Percentiles rank a stretch among this genome's conserved stretches.
Evolutionary conservation across 495 filamentous ascomycete species (phyloP).

Genomic region (Rhizodiscina lignyota): DNA sequence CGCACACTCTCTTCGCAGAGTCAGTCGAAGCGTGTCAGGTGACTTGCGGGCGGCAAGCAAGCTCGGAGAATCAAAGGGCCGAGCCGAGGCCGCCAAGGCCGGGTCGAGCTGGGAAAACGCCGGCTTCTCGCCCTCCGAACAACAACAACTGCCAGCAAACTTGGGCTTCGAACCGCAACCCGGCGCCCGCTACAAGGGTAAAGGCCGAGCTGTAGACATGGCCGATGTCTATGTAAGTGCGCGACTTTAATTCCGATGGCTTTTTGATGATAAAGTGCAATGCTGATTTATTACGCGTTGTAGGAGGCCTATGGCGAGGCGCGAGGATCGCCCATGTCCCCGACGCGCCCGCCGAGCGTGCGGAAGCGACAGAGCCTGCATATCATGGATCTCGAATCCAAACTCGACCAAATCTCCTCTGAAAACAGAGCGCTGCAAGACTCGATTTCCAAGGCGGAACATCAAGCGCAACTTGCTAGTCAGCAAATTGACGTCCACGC

Average conservation of each 20-base stretch:
- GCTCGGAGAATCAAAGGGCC: conserved; percentile 13
- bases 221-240: conserved; percentile 82
- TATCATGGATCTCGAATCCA: conserved; percentile 64
- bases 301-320: conserved; percentile 93
- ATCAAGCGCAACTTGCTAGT: conserved; percentile 28
- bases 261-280: conserved; percentile 1
- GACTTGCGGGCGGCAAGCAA: conserved; percentile 59
- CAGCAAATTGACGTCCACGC: conserved; percentile 38
- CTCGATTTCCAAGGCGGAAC: conserved; percentile 52
- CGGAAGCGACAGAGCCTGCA: conserved; percentile 94
- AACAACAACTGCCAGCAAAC: conserved; percentile 9
- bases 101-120: conserved; percentile 4
- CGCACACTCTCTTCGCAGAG: conserved; percentile 53
- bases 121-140: too few species aligned
- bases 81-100: conserved; percentile 1
- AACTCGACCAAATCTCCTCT: conserved; percentile 60
- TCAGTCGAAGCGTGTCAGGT: conserved; percentile 58
- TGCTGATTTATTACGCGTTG: conserved; percentile 3
- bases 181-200: conserved; percentile 72
- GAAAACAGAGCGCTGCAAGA: conserved; percentile 67
- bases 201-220: conserved; percentile 69
- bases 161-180: conserved; percentile 14
- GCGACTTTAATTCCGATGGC: too few species aligned
- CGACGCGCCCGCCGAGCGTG: conserved; percentile 82
- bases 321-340: conserved; percentile 78